Base-by-base conservation (phyloP, 2,329 filamentous ascomycete species). In the Knufia fluminis region DNA sequence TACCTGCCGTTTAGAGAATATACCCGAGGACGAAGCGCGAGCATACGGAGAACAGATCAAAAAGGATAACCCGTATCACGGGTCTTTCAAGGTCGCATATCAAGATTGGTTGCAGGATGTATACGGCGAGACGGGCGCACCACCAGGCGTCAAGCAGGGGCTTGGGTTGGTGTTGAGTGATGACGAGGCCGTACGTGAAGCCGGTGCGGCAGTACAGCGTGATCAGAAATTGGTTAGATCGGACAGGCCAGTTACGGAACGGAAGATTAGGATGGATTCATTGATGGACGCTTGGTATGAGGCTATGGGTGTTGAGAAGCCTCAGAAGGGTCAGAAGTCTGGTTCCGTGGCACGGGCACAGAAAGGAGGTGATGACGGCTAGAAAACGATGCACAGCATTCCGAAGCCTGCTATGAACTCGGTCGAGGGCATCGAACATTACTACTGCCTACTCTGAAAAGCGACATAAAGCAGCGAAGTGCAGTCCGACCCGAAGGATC, bases 1-100 rank as follows among this genome's bases (percentile, higher is more conserved):
- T 46, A 54, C 28, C 20, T 59, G 57, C 33, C 14, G 31, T n/a
- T 16, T 48, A 20, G 43, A 46, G 32, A 35, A 22, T 14, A 31
- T 24, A 17, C 4, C 16, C 17, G 28, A 46, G 32, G 12, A 17
- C 9, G 43, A 8, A 16, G 3, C 19, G 7, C 3, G 12, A 16
- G 3, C 19, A 14, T 3, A 22, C 8, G 17, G n/a, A 35, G 31
- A 46, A 31, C 28, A 38, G 19, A 46, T 35, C 19, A 24, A 24
- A 16, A 28, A 33, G 12, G 14, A 36, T 8, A 46, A 46, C 16
- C 43, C 28, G n/a, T 46, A 36, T 19, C 43, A 38, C 22, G 43
- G 43, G 14, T 26, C 10, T 22, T 46, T 46, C 31, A 46, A 24
- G 17, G 43, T 46, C 4, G 20, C 14, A 16, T 16, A 36, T 12